These are phyloP conservation scores for Stenogyne calaminthoides DNA, from an alignment of 305 asterid species.

Conservation along the genomic window DNA sequence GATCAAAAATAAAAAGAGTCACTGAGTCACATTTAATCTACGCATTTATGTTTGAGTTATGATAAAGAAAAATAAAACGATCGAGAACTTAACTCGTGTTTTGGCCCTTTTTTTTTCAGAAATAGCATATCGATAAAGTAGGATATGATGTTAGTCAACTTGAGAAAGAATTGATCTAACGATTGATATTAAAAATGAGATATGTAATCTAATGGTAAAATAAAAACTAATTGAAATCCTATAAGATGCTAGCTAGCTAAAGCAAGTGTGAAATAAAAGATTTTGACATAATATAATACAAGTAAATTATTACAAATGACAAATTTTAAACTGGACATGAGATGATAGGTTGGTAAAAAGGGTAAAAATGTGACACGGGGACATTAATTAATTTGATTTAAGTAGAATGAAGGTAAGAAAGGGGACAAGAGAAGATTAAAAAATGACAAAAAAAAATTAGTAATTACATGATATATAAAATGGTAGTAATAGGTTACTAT, in stretches of 20 bases:
- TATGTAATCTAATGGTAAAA: neutral
- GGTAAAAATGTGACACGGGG: slow-evolving; percentile 38
- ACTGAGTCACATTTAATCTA: no score
- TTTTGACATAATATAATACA: neutral
- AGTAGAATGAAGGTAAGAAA: slow-evolving; percentile 27
- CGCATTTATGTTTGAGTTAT: no score
- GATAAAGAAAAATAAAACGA: no score
- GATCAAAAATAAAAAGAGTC: no score
- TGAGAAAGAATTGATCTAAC: no score
- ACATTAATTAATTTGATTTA: slow-evolving; percentile 36
- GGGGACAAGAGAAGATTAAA: slow-evolving; percentile 44
- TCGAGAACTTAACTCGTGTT: no score
- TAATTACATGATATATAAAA: slow-evolving; percentile 28
- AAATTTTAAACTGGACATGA: neutral
- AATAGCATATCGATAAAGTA: no score
- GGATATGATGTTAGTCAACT: no score
- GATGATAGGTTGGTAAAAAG: neutral
- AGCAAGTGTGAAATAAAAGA: neutral
- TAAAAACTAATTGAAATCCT: no score
- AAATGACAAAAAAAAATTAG: no score
- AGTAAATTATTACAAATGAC: no score
- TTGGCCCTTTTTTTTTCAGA: no score
- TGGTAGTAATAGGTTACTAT: slow-evolving; percentile 30
- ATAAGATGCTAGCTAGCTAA: neutral
- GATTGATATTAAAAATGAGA: neutral